phyloP scores from a whole-genome alignment of 768 basidiomycete genomes.

The Cystobasidium tubakii region DNA sequence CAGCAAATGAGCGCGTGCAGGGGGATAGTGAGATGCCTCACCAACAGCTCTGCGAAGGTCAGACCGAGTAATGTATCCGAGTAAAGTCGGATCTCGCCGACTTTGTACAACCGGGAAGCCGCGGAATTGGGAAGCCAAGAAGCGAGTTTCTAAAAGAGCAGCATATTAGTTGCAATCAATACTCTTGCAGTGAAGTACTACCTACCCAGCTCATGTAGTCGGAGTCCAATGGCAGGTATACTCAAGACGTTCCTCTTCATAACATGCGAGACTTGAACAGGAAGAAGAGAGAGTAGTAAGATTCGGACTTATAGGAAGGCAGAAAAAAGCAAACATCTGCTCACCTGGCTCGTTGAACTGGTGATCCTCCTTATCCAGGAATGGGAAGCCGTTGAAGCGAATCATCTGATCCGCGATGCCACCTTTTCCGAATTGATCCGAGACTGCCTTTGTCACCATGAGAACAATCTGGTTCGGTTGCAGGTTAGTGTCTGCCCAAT shows the following conservation, averaged over 20 bases:
- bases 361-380: conserved; percentile 91
- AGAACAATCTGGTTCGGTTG: conserved; percentile 70
- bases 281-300: no score
- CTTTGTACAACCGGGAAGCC: conserved; percentile 80
- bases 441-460: conserved; percentile 91
- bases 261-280: conserved; percentile 68
- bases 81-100: conserved; percentile 59
- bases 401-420: conserved; percentile 98
- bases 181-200: conserved; percentile 33
- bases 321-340: conserved; percentile 45
- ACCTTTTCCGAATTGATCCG: conserved; percentile 82
- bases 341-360: conserved; percentile 82
- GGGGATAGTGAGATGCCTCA: conserved; percentile 48
- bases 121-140: conserved; percentile 69
- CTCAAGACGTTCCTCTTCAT: conserved; percentile 78
- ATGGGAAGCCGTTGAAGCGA: conserved; percentile 92
- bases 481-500: neutral
- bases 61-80: conserved; percentile 81
- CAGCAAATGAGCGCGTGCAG: no score
- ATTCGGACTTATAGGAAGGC: no score
- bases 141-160: conserved; percentile 71
- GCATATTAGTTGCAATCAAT: no score
- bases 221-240: conserved; percentile 68
- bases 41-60: conserved; percentile 82
- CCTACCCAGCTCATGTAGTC: conserved; percentile 72